Conservation (phyloP, 148 eudicot species). For the Fallopia convolvulus region DNA sequence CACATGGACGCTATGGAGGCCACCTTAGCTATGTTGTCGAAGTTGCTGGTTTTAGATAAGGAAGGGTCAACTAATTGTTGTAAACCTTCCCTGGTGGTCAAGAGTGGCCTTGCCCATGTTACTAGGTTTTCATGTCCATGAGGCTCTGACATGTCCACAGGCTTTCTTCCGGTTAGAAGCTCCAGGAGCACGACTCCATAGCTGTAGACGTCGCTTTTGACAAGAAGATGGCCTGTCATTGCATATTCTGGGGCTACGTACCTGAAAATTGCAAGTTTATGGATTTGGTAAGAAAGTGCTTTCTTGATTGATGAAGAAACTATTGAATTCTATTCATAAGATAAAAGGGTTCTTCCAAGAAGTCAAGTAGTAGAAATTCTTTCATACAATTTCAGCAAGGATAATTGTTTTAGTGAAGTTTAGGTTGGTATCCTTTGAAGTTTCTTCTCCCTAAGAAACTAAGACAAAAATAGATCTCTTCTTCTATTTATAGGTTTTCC, state of each 20-base stretch:
- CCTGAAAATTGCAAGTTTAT: constrained; percentile 33
- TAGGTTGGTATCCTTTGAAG: too few species aligned
- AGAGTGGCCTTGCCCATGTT: constrained; percentile 85
- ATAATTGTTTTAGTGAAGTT: too few species aligned
- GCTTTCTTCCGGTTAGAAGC: constrained; percentile 85
- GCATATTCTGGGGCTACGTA: constrained; percentile 99
- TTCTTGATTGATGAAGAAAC: neutral
- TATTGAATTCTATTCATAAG: neutral
- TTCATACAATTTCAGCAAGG: too few species aligned
- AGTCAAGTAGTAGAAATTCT: neutral
- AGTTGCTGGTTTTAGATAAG: constrained; percentile 49
- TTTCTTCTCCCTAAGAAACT: neutral
- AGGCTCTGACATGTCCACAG: constrained; percentile 90
- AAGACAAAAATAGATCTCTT: neutral
- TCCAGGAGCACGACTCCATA: constrained; percentile 92
- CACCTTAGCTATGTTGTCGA: constrained; percentile 84
- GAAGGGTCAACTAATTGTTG: constrained; percentile 70
- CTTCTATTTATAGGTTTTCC: neutral
- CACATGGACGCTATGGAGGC: constrained; percentile 97
- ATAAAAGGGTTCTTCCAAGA: neutral
- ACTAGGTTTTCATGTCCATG: constrained; percentile 95
- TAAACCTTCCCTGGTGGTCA: constrained; percentile 73
- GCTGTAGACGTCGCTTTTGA: constrained; percentile 94
- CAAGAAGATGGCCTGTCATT: constrained; percentile 97
- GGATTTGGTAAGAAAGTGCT: constrained; percentile 5